These are phyloP conservation scores for Epichloe amarillans DNA, from an alignment of 2,329 filamentous ascomycete species.

Conservation along the genomic window DNA sequence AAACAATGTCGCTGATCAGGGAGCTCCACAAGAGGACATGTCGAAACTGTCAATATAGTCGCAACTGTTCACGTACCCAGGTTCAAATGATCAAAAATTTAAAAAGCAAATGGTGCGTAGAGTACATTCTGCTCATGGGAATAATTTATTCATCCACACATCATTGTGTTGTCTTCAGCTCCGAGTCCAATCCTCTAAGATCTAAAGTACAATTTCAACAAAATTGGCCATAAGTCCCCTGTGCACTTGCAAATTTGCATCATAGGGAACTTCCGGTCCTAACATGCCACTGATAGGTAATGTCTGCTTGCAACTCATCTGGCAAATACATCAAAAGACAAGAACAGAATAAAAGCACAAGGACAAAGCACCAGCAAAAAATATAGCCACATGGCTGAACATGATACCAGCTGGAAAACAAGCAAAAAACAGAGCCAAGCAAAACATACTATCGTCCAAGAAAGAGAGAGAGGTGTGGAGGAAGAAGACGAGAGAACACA, in stretches of 20 bases:
- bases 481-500: neutral
- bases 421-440: conserved; percentile 6
- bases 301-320: conserved; percentile 10
- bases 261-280: conserved; percentile 16
- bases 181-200: conserved; percentile 9
- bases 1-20: neutral
- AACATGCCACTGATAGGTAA: conserved; percentile 21
- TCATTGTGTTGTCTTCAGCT: neutral
- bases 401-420: conserved; percentile 6
- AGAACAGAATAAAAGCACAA: conserved; percentile 8
- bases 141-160: conserved; percentile 12
- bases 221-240: conserved; percentile 16
- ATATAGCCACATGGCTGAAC: conserved; percentile 8
- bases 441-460: conserved; percentile 7
- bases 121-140: neutral
- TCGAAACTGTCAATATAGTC: conserved; percentile 16
- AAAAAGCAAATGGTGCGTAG: neutral
- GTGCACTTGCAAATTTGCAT: neutral
- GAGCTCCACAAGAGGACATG: conserved; percentile 15
- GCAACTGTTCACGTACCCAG: conserved; percentile 11
- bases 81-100: neutral
- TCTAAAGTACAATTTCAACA: conserved; percentile 28
- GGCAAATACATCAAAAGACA: conserved; percentile 6
- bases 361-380: conserved; percentile 2
- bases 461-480: neutral